Percentiles rank a stretch among this genome's conserved stretches.
These are phyloP conservation scores for Globisporangium perplexum DNA, from an alignment of 352 stramenopile genomes.

Conservation along the genomic window DNA sequence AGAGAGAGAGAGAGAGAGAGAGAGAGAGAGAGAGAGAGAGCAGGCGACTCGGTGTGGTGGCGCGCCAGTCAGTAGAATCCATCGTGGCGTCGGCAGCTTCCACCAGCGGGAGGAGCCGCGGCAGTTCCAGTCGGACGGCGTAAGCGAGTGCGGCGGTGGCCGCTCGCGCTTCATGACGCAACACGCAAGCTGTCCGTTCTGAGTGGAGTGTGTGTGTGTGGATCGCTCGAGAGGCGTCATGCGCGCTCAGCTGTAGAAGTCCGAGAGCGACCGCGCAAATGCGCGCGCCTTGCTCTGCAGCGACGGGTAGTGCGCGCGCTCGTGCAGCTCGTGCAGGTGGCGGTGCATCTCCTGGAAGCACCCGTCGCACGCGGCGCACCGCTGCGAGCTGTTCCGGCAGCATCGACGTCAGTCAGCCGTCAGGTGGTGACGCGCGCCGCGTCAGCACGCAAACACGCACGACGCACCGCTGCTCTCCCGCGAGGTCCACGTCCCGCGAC, in stretches of 20 bases:
- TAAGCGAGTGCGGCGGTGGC: too few relatives aligned
- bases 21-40: too few relatives aligned
- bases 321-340: conserved; percentile 28
- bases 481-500: conserved; percentile 59
- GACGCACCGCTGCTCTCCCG: conserved; percentile 60
- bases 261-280: conserved; percentile 31
- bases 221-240: too few relatives aligned
- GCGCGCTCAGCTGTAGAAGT: conserved; percentile 26
- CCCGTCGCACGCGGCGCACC: conserved; percentile 52
- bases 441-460: background rate
- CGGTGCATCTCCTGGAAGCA: conserved; percentile 68
- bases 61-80: background rate
- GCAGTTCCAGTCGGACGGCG: too few relatives aligned
- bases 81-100: background rate
- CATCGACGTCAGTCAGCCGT: background rate
- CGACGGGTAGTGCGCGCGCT: conserved; percentile 23
- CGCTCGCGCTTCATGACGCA: background rate
- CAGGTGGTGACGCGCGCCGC: background rate
- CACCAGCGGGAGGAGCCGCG: background rate
- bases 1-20: too few relatives aligned
- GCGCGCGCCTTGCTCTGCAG: conserved; percentile 42
- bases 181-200: background rate
- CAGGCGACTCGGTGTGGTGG: too few relatives aligned
- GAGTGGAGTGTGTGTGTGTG: background rate
- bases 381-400: conserved; percentile 28